Conservation (phyloP, 225 moss, liverwort and hornwort genomes). For the Neckera pumila region DNA sequence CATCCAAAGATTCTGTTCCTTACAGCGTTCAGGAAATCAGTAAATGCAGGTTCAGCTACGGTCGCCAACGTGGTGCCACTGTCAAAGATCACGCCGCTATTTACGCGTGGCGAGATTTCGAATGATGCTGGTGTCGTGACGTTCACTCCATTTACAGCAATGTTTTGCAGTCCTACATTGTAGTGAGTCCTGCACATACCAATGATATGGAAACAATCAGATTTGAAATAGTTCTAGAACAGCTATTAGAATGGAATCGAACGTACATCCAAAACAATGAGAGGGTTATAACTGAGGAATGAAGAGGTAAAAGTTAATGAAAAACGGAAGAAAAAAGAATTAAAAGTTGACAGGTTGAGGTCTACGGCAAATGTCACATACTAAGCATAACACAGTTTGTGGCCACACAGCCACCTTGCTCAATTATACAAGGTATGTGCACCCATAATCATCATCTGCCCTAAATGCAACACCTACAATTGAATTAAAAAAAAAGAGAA, state of each 20-base stretch:
- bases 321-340: not conserved
- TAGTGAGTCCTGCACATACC: slow-evolving; percentile 2
- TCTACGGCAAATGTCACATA: not conserved
- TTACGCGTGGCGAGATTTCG: not conserved
- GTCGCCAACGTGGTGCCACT: slow-evolving; percentile 20
- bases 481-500: no score
- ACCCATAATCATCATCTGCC: not conserved
- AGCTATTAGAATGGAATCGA: not conserved
- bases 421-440: not conserved
- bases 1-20: not conserved
- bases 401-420: not conserved
- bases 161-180: slow-evolving; percentile 17
- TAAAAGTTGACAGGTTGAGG: not conserved
- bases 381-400: not conserved
- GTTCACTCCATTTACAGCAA: slow-evolving; percentile 21
- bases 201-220: not conserved
- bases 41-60: slow-evolving; percentile 6
- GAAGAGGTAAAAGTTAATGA: not conserved
- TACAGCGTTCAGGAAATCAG: slow-evolving; percentile 13
- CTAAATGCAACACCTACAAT: not conserved
- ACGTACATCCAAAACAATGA: no score
- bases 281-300: not conserved
- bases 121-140: slow-evolving; percentile 3
- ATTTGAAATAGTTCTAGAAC: not conserved
- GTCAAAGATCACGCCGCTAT: slow-evolving; percentile 12